These are phyloP conservation scores for Pterocarpus santalinus DNA, from an alignment of 306 rosid genomes.

Conservation along the genomic window DNA sequence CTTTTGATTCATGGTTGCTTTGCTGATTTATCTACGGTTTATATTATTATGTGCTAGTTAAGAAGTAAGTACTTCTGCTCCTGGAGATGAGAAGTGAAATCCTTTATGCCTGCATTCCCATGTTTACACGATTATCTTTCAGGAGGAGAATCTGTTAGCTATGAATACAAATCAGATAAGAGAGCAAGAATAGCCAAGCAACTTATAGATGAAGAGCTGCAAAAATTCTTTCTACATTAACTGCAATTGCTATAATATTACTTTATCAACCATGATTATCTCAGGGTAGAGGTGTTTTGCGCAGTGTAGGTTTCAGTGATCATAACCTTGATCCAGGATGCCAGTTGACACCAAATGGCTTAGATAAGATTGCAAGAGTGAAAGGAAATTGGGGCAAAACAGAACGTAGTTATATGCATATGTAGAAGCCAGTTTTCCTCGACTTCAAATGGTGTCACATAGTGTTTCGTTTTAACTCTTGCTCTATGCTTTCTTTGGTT, in stretches of 20 bases:
- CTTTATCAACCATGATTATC: background rate
- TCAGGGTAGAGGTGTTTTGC: conserved; percentile 18
- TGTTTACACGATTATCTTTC: conserved; percentile 35
- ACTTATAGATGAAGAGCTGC: conserved; percentile 45
- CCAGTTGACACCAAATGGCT: too few species aligned
- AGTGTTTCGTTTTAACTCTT: background rate
- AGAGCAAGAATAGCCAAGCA: conserved; percentile 62
- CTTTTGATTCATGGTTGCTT: conserved; percentile 7
- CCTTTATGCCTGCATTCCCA: conserved; percentile 14
- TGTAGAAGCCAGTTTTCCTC: too few species aligned
- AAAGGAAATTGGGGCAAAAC: too few species aligned
- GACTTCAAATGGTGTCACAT: background rate
- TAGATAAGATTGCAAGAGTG: too few species aligned
- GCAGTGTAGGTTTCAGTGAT: conserved; percentile 27
- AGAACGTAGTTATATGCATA: too few species aligned
- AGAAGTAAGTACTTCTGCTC: background rate
- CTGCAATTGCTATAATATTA: too few species aligned
- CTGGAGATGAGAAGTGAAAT: background rate
- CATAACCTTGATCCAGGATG: background rate
- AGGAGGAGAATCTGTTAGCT: too few species aligned
- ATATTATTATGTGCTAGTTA: background rate
- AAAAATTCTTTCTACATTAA: conserved; percentile 32
- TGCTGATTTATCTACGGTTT: background rate
- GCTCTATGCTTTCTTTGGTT: background rate
- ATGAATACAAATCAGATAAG: conserved; percentile 29